These are phyloP conservation scores for Calonectria pseudoturangicola DNA, from an alignment of 2,329 filamentous ascomycete species.

Conservation along the genomic window DNA sequence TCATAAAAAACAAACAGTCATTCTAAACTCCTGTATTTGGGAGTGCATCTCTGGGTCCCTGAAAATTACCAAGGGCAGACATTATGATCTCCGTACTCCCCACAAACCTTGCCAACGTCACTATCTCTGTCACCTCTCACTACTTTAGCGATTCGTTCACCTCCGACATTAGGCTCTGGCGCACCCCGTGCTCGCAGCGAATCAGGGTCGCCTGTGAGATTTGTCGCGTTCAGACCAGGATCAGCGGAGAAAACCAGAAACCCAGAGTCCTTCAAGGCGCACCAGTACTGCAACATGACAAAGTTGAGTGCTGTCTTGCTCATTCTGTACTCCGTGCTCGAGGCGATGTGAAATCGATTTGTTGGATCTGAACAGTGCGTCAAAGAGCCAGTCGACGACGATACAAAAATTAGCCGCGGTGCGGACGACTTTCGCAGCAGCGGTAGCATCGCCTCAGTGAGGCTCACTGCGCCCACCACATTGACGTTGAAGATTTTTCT, in stretches of 20 bases:
- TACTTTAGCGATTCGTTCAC: conserved; percentile 34
- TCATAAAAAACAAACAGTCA: too few relatives aligned
- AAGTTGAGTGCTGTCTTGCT: conserved; percentile 37
- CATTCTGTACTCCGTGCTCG: conserved; percentile 34
- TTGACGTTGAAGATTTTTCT: conserved; percentile 24
- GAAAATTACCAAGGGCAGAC: conserved; percentile 32
- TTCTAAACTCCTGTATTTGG: too few relatives aligned
- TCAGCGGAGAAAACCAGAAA: conserved; percentile 34
- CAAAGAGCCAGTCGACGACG: conserved; percentile 32
- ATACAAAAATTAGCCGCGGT: conserved; percentile 32
- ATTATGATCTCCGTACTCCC: conserved; percentile 17
- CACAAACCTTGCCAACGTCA: conserved; percentile 32
- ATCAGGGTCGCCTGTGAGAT: conserved; percentile 18
- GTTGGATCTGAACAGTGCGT: conserved; percentile 27
- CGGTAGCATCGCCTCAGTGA: conserved; percentile 35
- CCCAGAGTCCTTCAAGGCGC: conserved; percentile 27
- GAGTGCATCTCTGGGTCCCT: too few relatives aligned
- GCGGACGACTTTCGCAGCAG: conserved; percentile 19
- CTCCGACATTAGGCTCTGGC: conserved; percentile 31
- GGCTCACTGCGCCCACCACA: conserved; percentile 26
- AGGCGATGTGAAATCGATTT: conserved; percentile 13
- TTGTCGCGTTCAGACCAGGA: conserved; percentile 36
- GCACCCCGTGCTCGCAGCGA: conserved; percentile 34
- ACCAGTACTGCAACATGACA: conserved; percentile 36
- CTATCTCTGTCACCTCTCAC: conserved; percentile 33